Base-by-base conservation (phyloP, 2,329 filamentous ascomycete genomes). In the Talaromyces sp. region DNA sequence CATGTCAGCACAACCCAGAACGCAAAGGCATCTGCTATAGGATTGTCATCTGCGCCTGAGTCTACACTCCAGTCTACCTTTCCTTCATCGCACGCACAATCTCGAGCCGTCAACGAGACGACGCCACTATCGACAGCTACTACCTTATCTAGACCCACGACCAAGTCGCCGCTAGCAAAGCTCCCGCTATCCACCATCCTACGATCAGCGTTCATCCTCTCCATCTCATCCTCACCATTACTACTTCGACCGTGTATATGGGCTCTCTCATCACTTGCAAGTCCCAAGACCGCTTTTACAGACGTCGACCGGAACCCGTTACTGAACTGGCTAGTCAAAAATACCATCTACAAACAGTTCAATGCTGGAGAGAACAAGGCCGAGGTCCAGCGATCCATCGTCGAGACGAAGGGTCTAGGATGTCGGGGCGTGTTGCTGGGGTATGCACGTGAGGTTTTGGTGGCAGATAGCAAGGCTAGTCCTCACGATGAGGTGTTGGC, bases 181-280 rank as follows among this genome's bases (percentile, higher is more conserved):
- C 72, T 79, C 9, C 76, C 76, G 10, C 69, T 79, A 6, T 76
- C 76, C 2, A 73, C 74, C 7, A 73, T 78, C n/a, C 50, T 78
- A 39, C 74, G 76, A 37, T 78, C 76, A 16, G 63, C 78, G 52
- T 65, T 78, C 50, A 73, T 78, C 3, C 70, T 78, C 7, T 77
- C 76, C 14, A 70, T 77, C 35, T 78, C 76, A 0, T 78, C 76
- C 5, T 77, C 76, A 1, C 45, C 73, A 6, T 63, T 89, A 4
- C 85, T 97, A 0, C 85, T 96, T 8, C 82, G 83, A 13, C 89
- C 91, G 1, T 94, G 90, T 47, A 85, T 96, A 62, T 84, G 84
- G 65, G 80, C 90, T 59, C 90, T 96, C 76, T 86, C 84, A 7
- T 76, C 84, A 27, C 84, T 83, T 60, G 78, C 80, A 1, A 76